Base-by-base conservation (phyloP, 805 yeast species). In the Yarrowia porcina region DNA sequence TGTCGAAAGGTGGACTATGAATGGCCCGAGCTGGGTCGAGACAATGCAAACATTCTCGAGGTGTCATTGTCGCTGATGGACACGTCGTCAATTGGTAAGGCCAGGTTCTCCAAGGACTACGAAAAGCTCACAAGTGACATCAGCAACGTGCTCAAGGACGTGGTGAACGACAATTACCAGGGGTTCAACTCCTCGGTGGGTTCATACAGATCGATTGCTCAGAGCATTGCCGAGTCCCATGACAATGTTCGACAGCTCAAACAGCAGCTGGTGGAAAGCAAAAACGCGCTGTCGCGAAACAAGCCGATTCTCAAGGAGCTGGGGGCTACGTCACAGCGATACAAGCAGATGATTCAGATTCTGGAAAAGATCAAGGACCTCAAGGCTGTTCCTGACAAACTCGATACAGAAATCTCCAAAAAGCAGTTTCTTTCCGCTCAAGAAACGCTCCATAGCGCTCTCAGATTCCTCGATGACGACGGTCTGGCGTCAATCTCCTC, bases 21-120 rank as follows among this genome's bases (percentile, higher is more conserved):
- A 63, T 83, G 86, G 86, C 75, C 76, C 45, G 79, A 82, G 60
- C 73, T 85, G 8, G 73, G 80, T 7, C 75, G 76, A 1, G 79
- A 79, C 9, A 80, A 83, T 56, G 83, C 90, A 62, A 91, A 90
- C 71, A 96, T 97, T 1, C 79, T 94, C 49, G 97, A 90, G 68
- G 77, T 87, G 60, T 97, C 97, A 0, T 77, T 93, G 39, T 85
- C 92, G 1, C 77, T 94, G 64, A 77, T 91, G 69, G 97, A 93
- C 73, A 87, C 86, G 68, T 85, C 96, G 1, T 88, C 96, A 0
- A 94, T 91, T n/a, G 98, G 98, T 0, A 75, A 89, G 69, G 96
- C 96, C 0, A 87, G 86, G 69, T 83, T 86, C 65, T 79, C 80
- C 64, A 79, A 79, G 1, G 91, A 89, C 65, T 93, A 93, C 67